Percentiles rank a stretch among this genome's conserved stretches.
phyloP scores from a whole-genome alignment of 352 stramenopile species.

The Globisporangium cylindrosporum region DNA sequence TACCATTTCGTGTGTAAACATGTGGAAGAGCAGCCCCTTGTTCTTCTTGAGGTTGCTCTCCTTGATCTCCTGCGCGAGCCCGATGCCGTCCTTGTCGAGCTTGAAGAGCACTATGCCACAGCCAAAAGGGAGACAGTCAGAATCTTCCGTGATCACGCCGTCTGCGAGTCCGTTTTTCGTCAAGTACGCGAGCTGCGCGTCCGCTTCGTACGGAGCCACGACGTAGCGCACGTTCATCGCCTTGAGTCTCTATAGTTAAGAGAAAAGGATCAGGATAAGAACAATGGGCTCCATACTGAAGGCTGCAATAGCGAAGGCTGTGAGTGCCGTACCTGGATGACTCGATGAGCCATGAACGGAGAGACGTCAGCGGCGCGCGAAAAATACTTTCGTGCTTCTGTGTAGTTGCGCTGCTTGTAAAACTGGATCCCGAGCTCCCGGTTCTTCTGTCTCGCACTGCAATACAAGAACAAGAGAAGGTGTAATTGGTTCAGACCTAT shows the following conservation, averaged over 20 bases:
- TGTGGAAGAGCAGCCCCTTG: conserved; percentile 68
- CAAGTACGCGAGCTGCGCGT: conserved; percentile 95
- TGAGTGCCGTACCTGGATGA: conserved; percentile 53
- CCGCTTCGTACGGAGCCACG: conserved; percentile 97
- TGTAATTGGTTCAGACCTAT: neutral
- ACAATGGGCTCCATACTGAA: neutral
- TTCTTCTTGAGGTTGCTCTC: conserved; percentile 66
- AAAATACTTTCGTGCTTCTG: conserved; percentile 70
- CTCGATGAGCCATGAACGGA: conserved; percentile 74
- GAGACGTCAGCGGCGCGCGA: conserved; percentile 70
- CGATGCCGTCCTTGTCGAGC: conserved; percentile 87
- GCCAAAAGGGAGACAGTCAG: conserved; percentile 93
- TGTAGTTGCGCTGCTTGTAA: conserved; percentile 51
- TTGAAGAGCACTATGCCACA: conserved; percentile 95
- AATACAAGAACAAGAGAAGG: neutral
- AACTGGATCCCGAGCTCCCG: conserved; percentile 56
- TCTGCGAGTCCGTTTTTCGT: conserved; percentile 80
- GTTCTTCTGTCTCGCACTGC: conserved; percentile 68
- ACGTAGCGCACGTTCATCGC: conserved; percentile 82
- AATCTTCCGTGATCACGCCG: conserved; percentile 95
- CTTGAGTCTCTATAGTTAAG: conserved; percentile 41
- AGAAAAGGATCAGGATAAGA: neutral
- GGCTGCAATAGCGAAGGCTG: neutral
- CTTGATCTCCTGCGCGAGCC: conserved; percentile 84
- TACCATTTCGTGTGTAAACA: conserved; percentile 87